Percentiles rank a stretch among this genome's conserved stretches.
phyloP scores from a whole-genome alignment of 2,329 filamentous ascomycete species.

The Trichoderma sp. region DNA sequence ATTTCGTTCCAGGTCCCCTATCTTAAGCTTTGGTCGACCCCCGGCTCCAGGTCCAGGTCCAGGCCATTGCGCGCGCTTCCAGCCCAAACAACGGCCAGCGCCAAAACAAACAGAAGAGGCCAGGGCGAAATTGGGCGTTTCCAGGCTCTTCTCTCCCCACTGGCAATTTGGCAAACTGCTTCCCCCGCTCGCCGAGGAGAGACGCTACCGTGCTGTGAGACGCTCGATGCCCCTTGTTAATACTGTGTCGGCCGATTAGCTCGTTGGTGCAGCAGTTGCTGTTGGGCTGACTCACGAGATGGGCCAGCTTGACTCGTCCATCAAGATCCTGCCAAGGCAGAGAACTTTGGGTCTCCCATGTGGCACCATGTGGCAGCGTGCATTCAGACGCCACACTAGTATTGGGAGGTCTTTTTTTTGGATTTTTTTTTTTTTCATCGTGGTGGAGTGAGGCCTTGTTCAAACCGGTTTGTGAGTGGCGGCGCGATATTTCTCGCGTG shows the following conservation, averaged over 20 bases:
- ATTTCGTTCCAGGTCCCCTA: background rate
- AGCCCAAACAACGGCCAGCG: conserved; percentile 1
- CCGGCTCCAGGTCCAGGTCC: background rate
- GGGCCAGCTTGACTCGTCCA: background rate
- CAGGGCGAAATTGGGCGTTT: conserved; percentile 2
- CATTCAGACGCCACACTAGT: conserved; percentile 3
- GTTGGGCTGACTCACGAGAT: background rate
- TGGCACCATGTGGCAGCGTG: background rate
- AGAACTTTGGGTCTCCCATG: background rate
- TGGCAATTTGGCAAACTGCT: background rate
- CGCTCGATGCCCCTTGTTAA: background rate
- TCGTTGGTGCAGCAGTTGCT: background rate
- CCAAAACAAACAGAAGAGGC: background rate
- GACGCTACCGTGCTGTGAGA: background rate
- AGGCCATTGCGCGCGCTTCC: conserved; percentile 14
- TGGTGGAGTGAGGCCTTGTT: conserved; percentile 4
- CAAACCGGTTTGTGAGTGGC: background rate
- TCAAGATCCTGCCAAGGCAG: background rate
- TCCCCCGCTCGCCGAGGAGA: background rate
- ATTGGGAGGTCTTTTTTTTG: background rate
- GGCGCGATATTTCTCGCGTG: background rate
- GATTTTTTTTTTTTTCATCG: background rate
- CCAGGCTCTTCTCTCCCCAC: background rate
- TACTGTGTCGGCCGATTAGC: conserved; percentile 13
- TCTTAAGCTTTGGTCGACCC: conserved; percentile 2